Evolutionary conservation across 805 yeast genomes (phyloP), one percentile per base, ranked within the genome.

Genomic region (Candida corydali): DNA sequence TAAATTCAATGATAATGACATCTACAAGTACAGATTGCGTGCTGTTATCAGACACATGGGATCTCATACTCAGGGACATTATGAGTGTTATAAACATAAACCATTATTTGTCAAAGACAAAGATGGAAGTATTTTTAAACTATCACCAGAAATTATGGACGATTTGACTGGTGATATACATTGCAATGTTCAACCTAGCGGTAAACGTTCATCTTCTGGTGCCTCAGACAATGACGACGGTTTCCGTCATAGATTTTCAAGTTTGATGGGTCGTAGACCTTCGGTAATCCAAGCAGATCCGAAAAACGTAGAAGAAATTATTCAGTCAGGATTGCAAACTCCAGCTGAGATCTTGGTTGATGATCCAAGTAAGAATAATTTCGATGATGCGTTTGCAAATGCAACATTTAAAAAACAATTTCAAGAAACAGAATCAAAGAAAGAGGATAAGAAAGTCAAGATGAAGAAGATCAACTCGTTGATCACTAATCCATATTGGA

Each of bases 31-130:
- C 55, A 65, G 66, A 41, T 66, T 93, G 25, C 75, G 72, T 43
- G 83, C 96, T 0, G 64, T 86, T 43, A 78, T 93, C 14, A 74
- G 88, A 45, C 98, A 93, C 55, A 77, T 80, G 31, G 98, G 98
- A 0, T 79, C 91, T 1, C 97, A 89, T 57, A 73, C 80, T 15
- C 75, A 78, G 29, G 98, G 98, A 1, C 98, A 89, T 53, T 89
- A 88, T 54, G 95, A 89, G 50, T 86, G 96, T 49, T 86, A 78
- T 54, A 80, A 84, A 43, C 78, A 78, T 32, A 89, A 88, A 53
- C 91, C 93, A 2, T 55, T 72, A 3, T 72, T 70, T 38, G 77
- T 67, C 36, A 75, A 71, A 42, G 65, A 64, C 39, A 48, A 55
- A 14, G 72, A 64, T 5, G 70, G 72, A 1, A 54, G 52, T 34